Evolutionary conservation across 371 early-diverging fungal genomes (phyloP).

Genomic region (Haplosporangium sp.): DNA sequence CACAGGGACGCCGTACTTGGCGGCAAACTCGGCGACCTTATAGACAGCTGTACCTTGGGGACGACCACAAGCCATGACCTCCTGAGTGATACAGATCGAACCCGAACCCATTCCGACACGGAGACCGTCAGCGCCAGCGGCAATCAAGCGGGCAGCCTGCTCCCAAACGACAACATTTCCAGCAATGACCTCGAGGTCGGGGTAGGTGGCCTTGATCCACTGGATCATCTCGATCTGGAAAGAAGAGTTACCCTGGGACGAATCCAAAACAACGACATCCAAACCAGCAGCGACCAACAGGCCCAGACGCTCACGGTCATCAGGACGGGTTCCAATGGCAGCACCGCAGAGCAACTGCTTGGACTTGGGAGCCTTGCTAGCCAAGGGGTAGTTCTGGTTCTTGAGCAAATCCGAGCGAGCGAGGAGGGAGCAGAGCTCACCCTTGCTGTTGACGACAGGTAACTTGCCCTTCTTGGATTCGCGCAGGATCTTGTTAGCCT

Average conservation of each 20-base stretch:
- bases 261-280: constrained; percentile 94
- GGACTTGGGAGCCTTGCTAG: constrained; percentile 83
- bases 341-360: constrained; percentile 96
- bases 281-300: constrained; percentile 93
- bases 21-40: constrained; percentile 92
- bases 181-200: constrained; percentile 88
- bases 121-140: constrained; percentile 95
- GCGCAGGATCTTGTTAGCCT: constrained; percentile 91
- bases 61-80: constrained; percentile 98
- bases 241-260: constrained; percentile 93
- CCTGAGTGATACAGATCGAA: constrained; percentile 98
- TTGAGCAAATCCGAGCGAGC: constrained; percentile 96
- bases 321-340: constrained; percentile 93
- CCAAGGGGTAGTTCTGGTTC: constrained; percentile 94
- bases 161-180: constrained; percentile 97
- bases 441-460: constrained; percentile 88
- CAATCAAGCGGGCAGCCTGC: constrained; percentile 92
- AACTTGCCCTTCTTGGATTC: constrained; percentile 96
- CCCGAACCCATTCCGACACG: constrained; percentile 98
- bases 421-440: constrained; percentile 90
- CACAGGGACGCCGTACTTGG: constrained; percentile 93
- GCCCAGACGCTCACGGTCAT: constrained; percentile 85
- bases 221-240: constrained; percentile 96
- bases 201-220: constrained; percentile 87
- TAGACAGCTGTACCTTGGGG: constrained; percentile 98